Evolutionary conservation across 768 basidiomycete genomes (phyloP).

Genomic region (Hypholoma fasciculare): DNA sequence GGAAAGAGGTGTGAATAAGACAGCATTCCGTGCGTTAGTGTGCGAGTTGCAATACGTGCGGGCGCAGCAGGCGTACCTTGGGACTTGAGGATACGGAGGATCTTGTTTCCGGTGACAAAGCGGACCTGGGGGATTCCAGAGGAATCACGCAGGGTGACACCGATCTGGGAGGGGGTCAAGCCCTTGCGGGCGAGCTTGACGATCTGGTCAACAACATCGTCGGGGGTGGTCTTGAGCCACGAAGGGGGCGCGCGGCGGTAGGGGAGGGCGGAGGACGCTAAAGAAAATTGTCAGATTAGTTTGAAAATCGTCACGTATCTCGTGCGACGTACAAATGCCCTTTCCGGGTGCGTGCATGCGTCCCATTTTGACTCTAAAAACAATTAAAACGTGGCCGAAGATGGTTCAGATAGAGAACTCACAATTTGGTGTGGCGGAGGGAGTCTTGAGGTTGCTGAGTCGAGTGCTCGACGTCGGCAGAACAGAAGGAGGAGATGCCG

Average conservation of each 20-base stretch:
- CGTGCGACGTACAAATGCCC: conserved; percentile 85
- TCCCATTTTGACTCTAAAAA: conserved; percentile 67
- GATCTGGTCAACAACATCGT: conserved; percentile 96
- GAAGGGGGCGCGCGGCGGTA: conserved; percentile 93
- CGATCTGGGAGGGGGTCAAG: conserved; percentile 96
- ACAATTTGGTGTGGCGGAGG: conserved; percentile 24
- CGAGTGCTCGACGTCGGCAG: conserved; percentile 27
- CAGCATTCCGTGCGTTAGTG: conserved; percentile 27
- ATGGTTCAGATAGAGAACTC: conserved; percentile 9
- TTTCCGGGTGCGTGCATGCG: conserved; percentile 99
- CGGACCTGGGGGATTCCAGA: conserved; percentile 98
- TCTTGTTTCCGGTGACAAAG: conserved; percentile 99
- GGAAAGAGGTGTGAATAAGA: conserved; percentile 13
- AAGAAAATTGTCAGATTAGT: conserved; percentile 3
- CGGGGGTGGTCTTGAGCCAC: conserved; percentile 96
- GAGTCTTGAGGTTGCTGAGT: conserved; percentile 49
- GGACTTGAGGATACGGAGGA: conserved; percentile 95
- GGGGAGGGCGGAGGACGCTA: conserved; percentile 93
- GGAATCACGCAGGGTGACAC: conserved; percentile 96
- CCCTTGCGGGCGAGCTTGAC: conserved; percentile 97
- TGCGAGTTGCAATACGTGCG: neutral
- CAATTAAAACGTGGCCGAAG: conserved; percentile 10
- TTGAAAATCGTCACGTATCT: neutral
- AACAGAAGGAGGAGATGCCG: conserved; percentile 25
- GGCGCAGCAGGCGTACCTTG: conserved; percentile 60